phyloP scores from a whole-genome alignment of 192 early-diverging fungal genomes.

The Coemansia sp. region DNA sequence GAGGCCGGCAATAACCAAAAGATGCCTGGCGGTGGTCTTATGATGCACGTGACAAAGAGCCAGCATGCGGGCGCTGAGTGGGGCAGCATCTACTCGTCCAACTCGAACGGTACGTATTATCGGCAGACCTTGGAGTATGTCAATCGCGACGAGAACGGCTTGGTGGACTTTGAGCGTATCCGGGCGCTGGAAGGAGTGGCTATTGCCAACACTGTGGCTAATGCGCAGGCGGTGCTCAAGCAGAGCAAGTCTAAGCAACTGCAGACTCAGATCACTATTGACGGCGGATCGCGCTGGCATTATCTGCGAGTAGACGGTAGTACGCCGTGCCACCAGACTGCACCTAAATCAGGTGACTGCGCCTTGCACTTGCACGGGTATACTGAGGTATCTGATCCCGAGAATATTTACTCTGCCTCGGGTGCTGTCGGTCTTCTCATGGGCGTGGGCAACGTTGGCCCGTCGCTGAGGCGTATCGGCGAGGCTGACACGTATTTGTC shows the following conservation, averaged over 20 bases:
- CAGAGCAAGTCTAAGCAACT: slow-evolving; percentile 61
- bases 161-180: slow-evolving; percentile 90
- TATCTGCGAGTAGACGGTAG: slow-evolving; percentile 30
- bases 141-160: slow-evolving; percentile 70
- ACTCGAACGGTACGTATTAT: slow-evolving; percentile 86
- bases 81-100: slow-evolving; percentile 88
- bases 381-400: slow-evolving; percentile 73
- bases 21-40: slow-evolving; percentile 57
- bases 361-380: slow-evolving; percentile 84
- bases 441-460: slow-evolving; percentile 92
- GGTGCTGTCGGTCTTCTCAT: slow-evolving; percentile 86
- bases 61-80: slow-evolving; percentile 59
- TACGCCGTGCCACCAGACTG: slow-evolving; percentile 56
- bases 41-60: slow-evolving; percentile 67
- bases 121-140: slow-evolving; percentile 66
- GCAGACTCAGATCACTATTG: slow-evolving; percentile 68
- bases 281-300: slow-evolving; percentile 81
- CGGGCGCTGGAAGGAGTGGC: slow-evolving; percentile 84
- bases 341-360: slow-evolving; percentile 55
- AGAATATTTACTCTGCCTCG: slow-evolving; percentile 76
- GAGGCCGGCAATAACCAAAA: slow-evolving; percentile 27
- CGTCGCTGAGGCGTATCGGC: slow-evolving; percentile 58
- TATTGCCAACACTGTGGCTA: slow-evolving; percentile 77
- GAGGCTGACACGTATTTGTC: slow-evolving; percentile 86
- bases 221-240: slow-evolving; percentile 58